These are phyloP conservation scores for Favolaschia claudopus DNA, from an alignment of 768 basidiomycete genomes.

Conservation along the genomic window DNA sequence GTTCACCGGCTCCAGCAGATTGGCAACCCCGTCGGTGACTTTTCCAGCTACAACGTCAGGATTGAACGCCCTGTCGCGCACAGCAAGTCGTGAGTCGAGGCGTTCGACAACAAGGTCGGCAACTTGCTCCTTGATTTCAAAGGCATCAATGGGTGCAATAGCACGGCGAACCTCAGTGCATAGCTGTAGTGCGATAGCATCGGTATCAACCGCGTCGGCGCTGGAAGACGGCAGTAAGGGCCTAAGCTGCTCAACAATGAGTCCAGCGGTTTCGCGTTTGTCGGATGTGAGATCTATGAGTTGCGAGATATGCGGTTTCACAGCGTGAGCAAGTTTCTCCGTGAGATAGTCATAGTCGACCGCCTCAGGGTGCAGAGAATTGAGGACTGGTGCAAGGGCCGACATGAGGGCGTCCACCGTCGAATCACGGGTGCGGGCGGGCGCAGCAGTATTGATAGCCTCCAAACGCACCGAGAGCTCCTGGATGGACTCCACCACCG, in stretches of 20 bases:
- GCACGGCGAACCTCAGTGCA: constrained; percentile 74
- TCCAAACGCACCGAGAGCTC: constrained; percentile 66
- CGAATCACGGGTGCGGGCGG: constrained; percentile 62
- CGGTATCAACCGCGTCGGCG: constrained; percentile 55
- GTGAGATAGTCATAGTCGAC: constrained; percentile 85
- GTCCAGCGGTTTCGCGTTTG: constrained; percentile 84
- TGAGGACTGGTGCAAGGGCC: constrained; percentile 67
- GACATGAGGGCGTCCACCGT: constrained; percentile 68
- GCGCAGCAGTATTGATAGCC: constrained; percentile 52
- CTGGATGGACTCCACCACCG: constrained; percentile 67
- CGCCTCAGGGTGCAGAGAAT: constrained; percentile 65
- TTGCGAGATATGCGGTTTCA: constrained; percentile 88
- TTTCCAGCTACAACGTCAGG: constrained; percentile 63
- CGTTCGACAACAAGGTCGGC: constrained; percentile 89
- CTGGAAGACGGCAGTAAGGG: constrained; percentile 64
- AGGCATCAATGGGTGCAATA: constrained; percentile 80
- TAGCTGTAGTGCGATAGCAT: constrained; percentile 64
- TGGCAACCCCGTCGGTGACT: constrained; percentile 61
- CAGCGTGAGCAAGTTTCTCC: constrained; percentile 77
- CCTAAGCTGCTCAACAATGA: constrained; percentile 77
- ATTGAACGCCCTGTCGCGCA: constrained; percentile 76
- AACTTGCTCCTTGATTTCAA: constrained; percentile 89
- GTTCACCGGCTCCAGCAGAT: constrained; percentile 49
- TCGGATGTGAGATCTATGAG: constrained; percentile 90
- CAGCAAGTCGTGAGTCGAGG: constrained; percentile 79